phyloP scores from a whole-genome alignment of 2,329 filamentous ascomycete genomes.

The Aureobasidium sp. region DNA sequence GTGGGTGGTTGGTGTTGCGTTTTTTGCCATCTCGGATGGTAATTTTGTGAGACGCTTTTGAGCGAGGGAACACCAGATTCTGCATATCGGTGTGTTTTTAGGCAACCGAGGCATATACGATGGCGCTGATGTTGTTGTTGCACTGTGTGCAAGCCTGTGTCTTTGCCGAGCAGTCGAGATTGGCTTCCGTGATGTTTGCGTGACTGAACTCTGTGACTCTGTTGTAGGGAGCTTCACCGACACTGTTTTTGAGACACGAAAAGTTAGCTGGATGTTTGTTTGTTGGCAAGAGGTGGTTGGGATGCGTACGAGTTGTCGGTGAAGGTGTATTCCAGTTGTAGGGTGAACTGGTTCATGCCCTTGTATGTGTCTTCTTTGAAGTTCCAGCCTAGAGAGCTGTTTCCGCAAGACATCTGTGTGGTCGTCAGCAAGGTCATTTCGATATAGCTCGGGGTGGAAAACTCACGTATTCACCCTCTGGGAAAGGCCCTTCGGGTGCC shows the following conservation, averaged over 20 bases:
- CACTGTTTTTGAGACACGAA: background rate
- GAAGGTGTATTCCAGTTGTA: constrained; percentile 13
- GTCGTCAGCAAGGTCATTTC: background rate
- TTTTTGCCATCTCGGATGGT: background rate
- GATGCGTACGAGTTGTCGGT: background rate
- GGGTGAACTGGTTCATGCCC: constrained; percentile 1
- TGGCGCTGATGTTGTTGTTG: background rate
- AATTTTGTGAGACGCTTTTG: no score
- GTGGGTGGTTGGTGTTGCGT: no score
- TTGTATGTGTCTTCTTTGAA: constrained; percentile 11
- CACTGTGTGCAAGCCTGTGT: background rate
- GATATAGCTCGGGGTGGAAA: background rate
- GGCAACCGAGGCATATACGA: background rate
- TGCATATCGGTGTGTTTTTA: no score
- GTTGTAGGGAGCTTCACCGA: constrained; percentile 3
- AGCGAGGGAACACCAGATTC: no score
- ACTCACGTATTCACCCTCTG: constrained; percentile 8
- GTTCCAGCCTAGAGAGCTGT: constrained; percentile 13
- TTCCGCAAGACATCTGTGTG: constrained; percentile 7
- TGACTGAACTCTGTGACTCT: constrained; percentile 1
- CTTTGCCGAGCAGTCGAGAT: background rate
- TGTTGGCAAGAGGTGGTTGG: background rate
- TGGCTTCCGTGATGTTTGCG: constrained; percentile 2
- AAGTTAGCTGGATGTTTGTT: background rate
- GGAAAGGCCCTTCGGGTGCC: constrained; percentile 4